Conservation (phyloP, 2,329 filamentous ascomycete species). For the Cladophialophora chaetospira region DNA sequence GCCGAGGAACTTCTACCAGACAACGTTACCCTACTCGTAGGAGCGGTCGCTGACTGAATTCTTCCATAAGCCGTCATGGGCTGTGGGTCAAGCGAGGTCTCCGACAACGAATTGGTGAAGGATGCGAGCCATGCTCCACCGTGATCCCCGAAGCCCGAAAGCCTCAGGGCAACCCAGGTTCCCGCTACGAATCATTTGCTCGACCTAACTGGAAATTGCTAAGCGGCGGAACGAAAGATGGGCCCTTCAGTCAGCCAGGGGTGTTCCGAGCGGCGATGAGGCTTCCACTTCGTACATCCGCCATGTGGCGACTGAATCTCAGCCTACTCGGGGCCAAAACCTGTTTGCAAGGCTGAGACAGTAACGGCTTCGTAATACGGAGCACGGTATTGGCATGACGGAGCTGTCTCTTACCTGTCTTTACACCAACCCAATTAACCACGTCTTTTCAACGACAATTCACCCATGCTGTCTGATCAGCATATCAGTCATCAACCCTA, state of each 20-base stretch:
- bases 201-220: not conserved
- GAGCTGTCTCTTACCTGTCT: not conserved
- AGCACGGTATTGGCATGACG: not conserved
- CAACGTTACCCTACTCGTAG: not conserved
- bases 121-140: no score
- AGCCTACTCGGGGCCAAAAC: constrained; percentile 5
- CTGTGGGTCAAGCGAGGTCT: no score
- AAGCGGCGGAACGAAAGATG: not conserved
- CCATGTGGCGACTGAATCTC: constrained; percentile 15
- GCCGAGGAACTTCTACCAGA: not conserved
- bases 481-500: not conserved
- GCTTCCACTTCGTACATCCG: constrained; percentile 6
- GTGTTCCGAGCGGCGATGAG: constrained; percentile 9
- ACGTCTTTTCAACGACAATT: not conserved
- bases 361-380: constrained; percentile 2
- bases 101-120: no score
- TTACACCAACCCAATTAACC: not conserved
- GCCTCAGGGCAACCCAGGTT: not conserved
- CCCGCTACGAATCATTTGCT: not conserved
- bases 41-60: constrained; percentile 13
- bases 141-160: constrained; percentile 12
- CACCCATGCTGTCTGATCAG: not conserved
- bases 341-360: constrained; percentile 1
- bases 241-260: not conserved
- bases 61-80: constrained; percentile 21